Evolutionary conservation across 805 yeast genomes (phyloP).

Genomic region (Phaffomyces antillensis): DNA sequence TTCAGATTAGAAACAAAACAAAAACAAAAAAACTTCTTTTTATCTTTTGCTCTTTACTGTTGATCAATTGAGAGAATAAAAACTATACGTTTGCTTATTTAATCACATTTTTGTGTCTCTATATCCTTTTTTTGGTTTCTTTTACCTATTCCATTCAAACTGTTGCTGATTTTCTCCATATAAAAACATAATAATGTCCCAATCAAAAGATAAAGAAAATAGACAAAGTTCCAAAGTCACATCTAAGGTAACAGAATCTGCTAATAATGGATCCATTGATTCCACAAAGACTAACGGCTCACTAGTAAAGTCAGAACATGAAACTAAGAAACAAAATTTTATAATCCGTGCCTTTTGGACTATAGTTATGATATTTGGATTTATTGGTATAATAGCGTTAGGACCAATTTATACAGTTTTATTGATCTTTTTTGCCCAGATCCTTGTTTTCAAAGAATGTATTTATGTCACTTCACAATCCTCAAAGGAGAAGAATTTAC

Average conservation of each 20-base stretch:
- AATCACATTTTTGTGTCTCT: background rate
- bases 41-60: too few relatives aligned
- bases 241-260: background rate
- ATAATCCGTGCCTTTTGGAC: slow-evolving; percentile 90
- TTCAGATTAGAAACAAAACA: too few relatives aligned
- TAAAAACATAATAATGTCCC: background rate
- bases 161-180: background rate
- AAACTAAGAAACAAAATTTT: slow-evolving; percentile 75
- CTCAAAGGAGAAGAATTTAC: slow-evolving; percentile 74
- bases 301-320: slow-evolving; percentile 19
- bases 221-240: too few relatives aligned
- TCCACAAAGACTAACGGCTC: background rate
- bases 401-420: slow-evolving; percentile 82
- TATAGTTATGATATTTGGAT: slow-evolving; percentile 75
- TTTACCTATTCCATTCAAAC: background rate
- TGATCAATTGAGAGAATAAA: too few relatives aligned
- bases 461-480: slow-evolving; percentile 78
- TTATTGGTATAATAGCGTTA: slow-evolving; percentile 62
- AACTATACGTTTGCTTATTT: too few relatives aligned
- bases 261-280: background rate
- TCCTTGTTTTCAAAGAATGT: slow-evolving; percentile 84
- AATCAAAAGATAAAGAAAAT: background rate
- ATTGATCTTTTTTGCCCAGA: slow-evolving; percentile 66
- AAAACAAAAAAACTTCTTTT: too few relatives aligned
- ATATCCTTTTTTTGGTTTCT: background rate